Conservation (phyloP, 768 basidiomycete genomes). For the Naganishia antarctica region DNA sequence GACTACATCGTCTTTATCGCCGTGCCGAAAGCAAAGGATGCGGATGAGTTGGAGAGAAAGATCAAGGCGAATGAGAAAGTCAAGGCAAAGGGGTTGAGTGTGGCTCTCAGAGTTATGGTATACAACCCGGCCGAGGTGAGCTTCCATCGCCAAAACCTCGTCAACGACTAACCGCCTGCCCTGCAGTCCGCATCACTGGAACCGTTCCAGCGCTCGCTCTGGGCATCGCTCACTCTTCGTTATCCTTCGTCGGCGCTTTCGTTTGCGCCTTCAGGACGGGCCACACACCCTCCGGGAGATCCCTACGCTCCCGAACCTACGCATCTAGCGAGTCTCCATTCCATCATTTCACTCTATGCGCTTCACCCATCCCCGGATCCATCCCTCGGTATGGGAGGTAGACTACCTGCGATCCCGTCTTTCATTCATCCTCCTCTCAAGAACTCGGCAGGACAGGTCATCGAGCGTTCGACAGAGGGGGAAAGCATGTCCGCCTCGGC, state of each 20-base stretch:
- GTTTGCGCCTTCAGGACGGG: not conserved
- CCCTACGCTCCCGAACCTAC: constrained; percentile 44
- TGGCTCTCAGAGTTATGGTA: constrained; percentile 38
- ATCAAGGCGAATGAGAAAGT: constrained; percentile 27
- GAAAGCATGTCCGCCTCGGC: not conserved
- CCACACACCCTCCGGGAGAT: constrained; percentile 31
- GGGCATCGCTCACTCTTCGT: constrained; percentile 43
- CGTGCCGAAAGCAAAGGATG: constrained; percentile 43
- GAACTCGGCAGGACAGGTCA: constrained; percentile 30
- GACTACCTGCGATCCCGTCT: constrained; percentile 42
- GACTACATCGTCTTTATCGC: constrained; percentile 46
- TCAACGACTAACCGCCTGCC: not conserved
- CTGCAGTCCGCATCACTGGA: constrained; percentile 41
- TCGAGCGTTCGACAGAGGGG: constrained; percentile 5
- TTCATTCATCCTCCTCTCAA: constrained; percentile 31
- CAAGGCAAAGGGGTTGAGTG: constrained; percentile 29
- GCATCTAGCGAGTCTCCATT: constrained; percentile 34
- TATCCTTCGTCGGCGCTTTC: constrained; percentile 33
- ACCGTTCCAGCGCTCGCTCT: constrained; percentile 46
- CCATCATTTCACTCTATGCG: constrained; percentile 46
- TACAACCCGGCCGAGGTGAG: constrained; percentile 48
- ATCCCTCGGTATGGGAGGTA: constrained; percentile 31
- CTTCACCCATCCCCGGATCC: constrained; percentile 41
- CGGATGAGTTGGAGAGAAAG: constrained; percentile 40
- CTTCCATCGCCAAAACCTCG: not conserved